Base-by-base conservation (phyloP, 1,284 basidiomycete species). In the Meira miltonrushii region DNA sequence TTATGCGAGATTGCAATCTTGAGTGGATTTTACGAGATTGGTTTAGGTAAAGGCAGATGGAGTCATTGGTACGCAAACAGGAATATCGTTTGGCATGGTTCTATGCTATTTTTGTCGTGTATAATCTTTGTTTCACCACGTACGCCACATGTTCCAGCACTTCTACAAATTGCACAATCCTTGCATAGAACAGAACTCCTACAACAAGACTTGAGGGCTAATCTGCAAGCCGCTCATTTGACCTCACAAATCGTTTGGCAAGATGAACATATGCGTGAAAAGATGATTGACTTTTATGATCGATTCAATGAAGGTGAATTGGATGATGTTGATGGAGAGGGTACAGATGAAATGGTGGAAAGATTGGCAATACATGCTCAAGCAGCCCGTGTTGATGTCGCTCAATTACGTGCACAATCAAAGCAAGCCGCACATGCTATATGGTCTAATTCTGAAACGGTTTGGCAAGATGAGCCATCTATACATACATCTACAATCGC, bases 21-120 rank as follows among this genome's bases (percentile, higher is more conserved):
- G 12, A 13, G 23, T 13, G 37, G 23, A n/a, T 33, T 58, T 11
- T 25, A 39, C 5, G 57, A 58, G 9, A 38, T 58, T 39, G 39
- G 50, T 1, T 39, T 41, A 19, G 49, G 49, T 21, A 15, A 38
- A 21, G 48, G 57, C 6, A 54, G 57, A 54, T 58, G 57, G 57
- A 50, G 52, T 23, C 57, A 58, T 52, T 58, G 57, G 57, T 49
- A 58, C 17, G 57, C 51, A 47, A 58, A 58, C 48, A 39, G 44
- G 21, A 41, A 43, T 17, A 39, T 58, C 10, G 57, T 23, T 23
- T 46, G 46, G 33, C 57, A 58, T 33, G 38, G 19, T 5, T 9
- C 43, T 38, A 37, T 58, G 39, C 57, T 58, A 15, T 21, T 43
- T 13, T n/a, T 41, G 10, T 33, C 47, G 1, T 37, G 51, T 15